Percentiles rank a stretch among this genome's conserved stretches.
phyloP scores from a whole-genome alignment of 345 rosid genomes.

The Aegle marmelos region DNA sequence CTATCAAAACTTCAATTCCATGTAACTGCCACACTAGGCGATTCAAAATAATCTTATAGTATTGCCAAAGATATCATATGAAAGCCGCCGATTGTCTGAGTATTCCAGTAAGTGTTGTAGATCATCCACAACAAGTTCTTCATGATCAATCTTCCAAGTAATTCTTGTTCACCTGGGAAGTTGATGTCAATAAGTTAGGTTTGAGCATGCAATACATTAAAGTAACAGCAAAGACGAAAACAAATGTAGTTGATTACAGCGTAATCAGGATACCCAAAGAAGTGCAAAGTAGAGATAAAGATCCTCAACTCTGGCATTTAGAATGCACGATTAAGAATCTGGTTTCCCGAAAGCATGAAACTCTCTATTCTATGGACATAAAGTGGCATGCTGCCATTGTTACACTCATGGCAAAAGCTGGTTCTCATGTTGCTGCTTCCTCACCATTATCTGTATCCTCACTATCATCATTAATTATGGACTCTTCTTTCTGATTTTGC shows the following conservation, averaged over 20 bases:
- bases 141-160: slow-evolving; percentile 61
- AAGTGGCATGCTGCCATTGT: not conserved
- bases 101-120: slow-evolving; percentile 66
- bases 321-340: slow-evolving; percentile 43
- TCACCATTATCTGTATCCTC: slow-evolving; percentile 39
- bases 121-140: slow-evolving; percentile 54
- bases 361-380: not conserved
- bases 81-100: slow-evolving; percentile 83
- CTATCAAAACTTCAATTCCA: too few relatives aligned
- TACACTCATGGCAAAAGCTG: not conserved
- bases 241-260: slow-evolving; percentile 20
- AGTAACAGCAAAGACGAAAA: not conserved
- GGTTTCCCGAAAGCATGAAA: not conserved
- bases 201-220: not conserved
- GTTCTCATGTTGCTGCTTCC: slow-evolving; percentile 27
- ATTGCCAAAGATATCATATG: slow-evolving; percentile 18
- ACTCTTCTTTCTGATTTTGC: slow-evolving; percentile 40
- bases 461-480: slow-evolving; percentile 49
- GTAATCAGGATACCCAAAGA: slow-evolving; percentile 75
- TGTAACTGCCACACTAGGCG: too few relatives aligned
- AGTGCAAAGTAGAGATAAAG: slow-evolving; percentile 78
- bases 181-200: not conserved
- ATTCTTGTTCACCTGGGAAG: slow-evolving; percentile 57
- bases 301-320: slow-evolving; percentile 63
- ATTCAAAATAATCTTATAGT: too few relatives aligned